A percentile compares a stretch with the other conserved stretches of the same genome.
These are phyloP conservation scores for Amanita muscaria DNA, from an alignment of 768 basidiomycete genomes.

Conservation along the genomic window DNA sequence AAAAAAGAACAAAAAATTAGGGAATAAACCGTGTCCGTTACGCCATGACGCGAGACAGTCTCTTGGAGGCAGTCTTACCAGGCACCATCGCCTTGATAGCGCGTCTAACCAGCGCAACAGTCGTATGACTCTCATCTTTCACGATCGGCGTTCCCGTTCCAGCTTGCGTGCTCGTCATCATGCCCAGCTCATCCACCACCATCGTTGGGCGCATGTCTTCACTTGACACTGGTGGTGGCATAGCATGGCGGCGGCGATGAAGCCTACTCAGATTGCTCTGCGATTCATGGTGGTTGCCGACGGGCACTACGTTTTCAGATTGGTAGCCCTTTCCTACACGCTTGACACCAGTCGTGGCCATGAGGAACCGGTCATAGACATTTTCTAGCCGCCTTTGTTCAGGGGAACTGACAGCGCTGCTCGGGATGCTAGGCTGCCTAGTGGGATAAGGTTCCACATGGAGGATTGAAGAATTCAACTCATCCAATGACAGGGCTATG, in stretches of 20 bases:
- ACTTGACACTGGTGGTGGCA: conserved; percentile 70
- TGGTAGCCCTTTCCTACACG: conserved; percentile 77
- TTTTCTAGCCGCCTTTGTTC: conserved; percentile 56
- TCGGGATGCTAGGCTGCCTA: conserved; percentile 29
- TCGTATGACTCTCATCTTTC: conserved; percentile 41
- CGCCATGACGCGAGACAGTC: conserved; percentile 32
- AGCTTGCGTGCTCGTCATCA: conserved; percentile 31
- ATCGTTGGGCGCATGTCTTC: conserved; percentile 40
- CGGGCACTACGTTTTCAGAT: conserved; percentile 48
- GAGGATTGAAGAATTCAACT: conserved; percentile 50
- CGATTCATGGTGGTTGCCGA: conserved; percentile 18
- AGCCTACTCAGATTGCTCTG: conserved; percentile 11
- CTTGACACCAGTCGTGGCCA: conserved; percentile 75
- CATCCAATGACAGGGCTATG: conserved; percentile 36
- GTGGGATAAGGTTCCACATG: conserved; percentile 60
- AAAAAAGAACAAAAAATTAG: neutral
- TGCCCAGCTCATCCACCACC: conserved; percentile 61
- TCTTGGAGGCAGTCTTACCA: conserved; percentile 45
- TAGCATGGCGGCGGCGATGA: conserved; percentile 35
- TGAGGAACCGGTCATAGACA: conserved; percentile 75
- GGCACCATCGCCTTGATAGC: conserved; percentile 75
- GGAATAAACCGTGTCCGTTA: neutral
- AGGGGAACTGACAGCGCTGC: conserved; percentile 42
- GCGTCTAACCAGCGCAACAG: conserved; percentile 51
- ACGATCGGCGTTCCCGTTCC: conserved; percentile 18